Percentiles rank a stretch among this genome's conserved stretches.
phyloP scores from a whole-genome alignment of 148 eudicot species.

The Selenicereus undatus region DNA sequence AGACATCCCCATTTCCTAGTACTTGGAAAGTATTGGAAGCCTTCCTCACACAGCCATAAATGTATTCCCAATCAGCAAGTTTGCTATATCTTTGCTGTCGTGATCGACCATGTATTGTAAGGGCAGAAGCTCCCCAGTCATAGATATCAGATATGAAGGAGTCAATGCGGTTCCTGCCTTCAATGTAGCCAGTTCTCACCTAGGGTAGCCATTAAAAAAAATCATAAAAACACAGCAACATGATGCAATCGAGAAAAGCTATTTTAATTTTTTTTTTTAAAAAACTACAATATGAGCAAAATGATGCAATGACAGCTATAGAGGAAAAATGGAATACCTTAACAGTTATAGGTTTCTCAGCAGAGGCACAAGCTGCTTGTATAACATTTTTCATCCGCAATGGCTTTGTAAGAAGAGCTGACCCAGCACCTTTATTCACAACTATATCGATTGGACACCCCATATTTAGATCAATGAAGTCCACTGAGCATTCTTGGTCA shows the following conservation, averaged over 20 bases:
- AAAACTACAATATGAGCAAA: background rate
- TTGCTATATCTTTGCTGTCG: constrained; percentile 97
- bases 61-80: constrained; percentile 92
- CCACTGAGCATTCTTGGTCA: constrained; percentile 81
- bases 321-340: constrained; percentile 46
- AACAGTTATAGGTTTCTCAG: constrained; percentile 76
- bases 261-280: too few species aligned
- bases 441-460: constrained; percentile 98
- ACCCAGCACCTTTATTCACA: constrained; percentile 94
- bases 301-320: background rate
- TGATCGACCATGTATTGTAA: constrained; percentile 90
- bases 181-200: constrained; percentile 94
- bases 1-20: constrained; percentile 92
- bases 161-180: constrained; percentile 84
- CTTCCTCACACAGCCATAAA: constrained; percentile 61
- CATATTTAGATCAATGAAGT: constrained; percentile 96
- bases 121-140: constrained; percentile 88
- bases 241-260: background rate
- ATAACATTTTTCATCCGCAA: constrained; percentile 82
- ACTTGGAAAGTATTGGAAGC: constrained; percentile 73
- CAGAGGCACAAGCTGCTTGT: constrained; percentile 64
- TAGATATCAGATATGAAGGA: constrained; percentile 66
- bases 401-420: constrained; percentile 92
- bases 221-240: background rate
- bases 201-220: constrained; percentile 13